These are phyloP conservation scores for Candida sanyiensis DNA, from an alignment of 805 yeast genomes.

Conservation along the genomic window DNA sequence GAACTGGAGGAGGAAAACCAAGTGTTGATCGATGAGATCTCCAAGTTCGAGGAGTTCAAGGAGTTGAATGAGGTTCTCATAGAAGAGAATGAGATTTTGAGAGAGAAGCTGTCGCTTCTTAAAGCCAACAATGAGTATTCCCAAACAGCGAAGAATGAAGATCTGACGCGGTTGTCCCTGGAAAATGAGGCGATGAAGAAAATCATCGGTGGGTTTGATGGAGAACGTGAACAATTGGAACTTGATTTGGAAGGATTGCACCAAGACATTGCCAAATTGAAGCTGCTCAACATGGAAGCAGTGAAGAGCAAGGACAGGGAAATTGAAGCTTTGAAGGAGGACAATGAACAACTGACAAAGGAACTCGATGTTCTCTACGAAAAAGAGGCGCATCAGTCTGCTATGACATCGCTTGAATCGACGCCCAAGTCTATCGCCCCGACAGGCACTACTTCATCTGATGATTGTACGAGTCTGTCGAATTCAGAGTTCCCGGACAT, in stretches of 20 bases:
- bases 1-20: constrained; percentile 12
- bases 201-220: neutral
- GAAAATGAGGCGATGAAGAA: neutral
- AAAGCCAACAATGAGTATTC: constrained; percentile 6
- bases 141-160: constrained; percentile 4
- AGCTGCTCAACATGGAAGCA: constrained; percentile 8
- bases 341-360: constrained; percentile 11
- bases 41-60: constrained; percentile 9
- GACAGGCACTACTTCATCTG: neutral
- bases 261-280: constrained; percentile 12
- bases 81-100: constrained; percentile 11
- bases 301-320: constrained; percentile 12
- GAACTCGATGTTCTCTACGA: constrained; percentile 10
- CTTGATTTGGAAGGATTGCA: constrained; percentile 8
- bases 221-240: constrained; percentile 9
- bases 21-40: constrained; percentile 6
- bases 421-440: constrained; percentile 7
- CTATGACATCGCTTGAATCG: constrained; percentile 8
- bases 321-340: constrained; percentile 9
- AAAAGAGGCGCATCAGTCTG: constrained; percentile 5
- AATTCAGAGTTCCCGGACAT: neutral
- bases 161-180: constrained; percentile 3
- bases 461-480: neutral
- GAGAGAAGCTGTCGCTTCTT: constrained; percentile 6
- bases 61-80: constrained; percentile 12